Conservation (phyloP, 371 early-diverging fungal species). For the Apophysomyces ossiformis region DNA sequence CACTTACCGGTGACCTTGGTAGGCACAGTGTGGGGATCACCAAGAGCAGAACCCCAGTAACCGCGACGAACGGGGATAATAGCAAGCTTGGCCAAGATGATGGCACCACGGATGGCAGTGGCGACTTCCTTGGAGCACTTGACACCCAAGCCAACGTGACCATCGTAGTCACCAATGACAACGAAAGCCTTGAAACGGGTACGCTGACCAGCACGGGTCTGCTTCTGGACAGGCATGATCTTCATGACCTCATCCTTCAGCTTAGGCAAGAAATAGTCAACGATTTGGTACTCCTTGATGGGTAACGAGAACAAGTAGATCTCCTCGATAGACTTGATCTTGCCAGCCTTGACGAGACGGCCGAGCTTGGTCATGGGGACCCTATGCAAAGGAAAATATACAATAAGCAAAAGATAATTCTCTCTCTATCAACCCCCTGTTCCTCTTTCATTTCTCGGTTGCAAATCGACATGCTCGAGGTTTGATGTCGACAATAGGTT, state of each 20-base stretch:
- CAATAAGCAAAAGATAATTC: background rate
- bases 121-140: constrained; percentile 99
- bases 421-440: background rate
- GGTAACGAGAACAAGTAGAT: constrained; percentile 96
- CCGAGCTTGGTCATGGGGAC: constrained; percentile 96
- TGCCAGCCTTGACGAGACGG: constrained; percentile 90
- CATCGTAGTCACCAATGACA: constrained; percentile 95
- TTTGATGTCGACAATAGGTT: too few species aligned
- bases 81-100: constrained; percentile 96
- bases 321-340: constrained; percentile 86
- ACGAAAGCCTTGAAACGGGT: constrained; percentile 99
- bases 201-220: constrained; percentile 99
- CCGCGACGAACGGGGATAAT: constrained; percentile 98
- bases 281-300: constrained; percentile 99
- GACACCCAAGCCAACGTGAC: constrained; percentile 98
- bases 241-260: constrained; percentile 99
- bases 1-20: constrained; percentile 38
- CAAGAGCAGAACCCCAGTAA: constrained; percentile 96
- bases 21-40: constrained; percentile 62
- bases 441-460: too few species aligned
- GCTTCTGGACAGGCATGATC: constrained; percentile 99
- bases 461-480: too few species aligned
- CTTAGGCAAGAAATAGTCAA: constrained; percentile 93
- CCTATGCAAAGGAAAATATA: constrained; percentile 33
- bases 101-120: constrained; percentile 97